phyloP scores from a whole-genome alignment of 2,329 filamentous ascomycete species.

The Hypocrella siamensis region DNA sequence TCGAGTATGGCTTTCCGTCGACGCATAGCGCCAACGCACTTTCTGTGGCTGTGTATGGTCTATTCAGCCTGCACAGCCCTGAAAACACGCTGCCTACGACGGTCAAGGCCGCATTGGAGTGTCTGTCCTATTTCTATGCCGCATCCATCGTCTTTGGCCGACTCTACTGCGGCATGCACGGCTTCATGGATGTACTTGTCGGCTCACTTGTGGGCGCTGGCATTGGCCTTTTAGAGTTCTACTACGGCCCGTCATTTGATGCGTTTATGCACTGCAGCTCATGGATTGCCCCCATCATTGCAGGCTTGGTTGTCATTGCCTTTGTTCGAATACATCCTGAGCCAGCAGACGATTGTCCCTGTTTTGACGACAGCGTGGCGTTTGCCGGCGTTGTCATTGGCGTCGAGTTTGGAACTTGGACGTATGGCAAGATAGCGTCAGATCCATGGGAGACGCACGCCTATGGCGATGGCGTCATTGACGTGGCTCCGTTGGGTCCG shows the following conservation, averaged over 20 bases:
- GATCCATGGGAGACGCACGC: constrained; percentile 28
- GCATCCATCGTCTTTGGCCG: constrained; percentile 80
- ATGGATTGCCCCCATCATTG: constrained; percentile 47
- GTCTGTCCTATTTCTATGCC: constrained; percentile 68
- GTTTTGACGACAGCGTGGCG: constrained; percentile 89
- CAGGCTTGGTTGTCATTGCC: constrained; percentile 51
- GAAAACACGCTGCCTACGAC: constrained; percentile 45
- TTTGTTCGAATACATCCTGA: constrained; percentile 86
- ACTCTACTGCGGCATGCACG: constrained; percentile 97
- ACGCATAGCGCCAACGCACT: constrained; percentile 96
- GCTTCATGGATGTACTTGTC: constrained; percentile 77
- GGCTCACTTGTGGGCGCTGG: constrained; percentile 63
- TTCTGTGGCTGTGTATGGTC: constrained; percentile 74
- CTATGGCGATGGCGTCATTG: constrained; percentile 40
- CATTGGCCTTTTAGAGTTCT: constrained; percentile 43
- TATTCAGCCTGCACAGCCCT: constrained; percentile 53
- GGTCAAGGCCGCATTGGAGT: constrained; percentile 47
- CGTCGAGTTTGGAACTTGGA: constrained; percentile 70
- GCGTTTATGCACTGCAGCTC: constrained; percentile 50
- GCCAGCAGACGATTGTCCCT: constrained; percentile 90
- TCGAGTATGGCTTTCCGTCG: constrained; percentile 95
- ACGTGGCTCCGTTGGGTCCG: constrained; percentile 51
- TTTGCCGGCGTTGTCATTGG: constrained; percentile 87
- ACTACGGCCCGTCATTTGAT: constrained; percentile 48
- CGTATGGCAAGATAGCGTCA: constrained; percentile 44